Conservation (phyloP, 352 stramenopile species). For the Globisporangium megalacanthum region DNA sequence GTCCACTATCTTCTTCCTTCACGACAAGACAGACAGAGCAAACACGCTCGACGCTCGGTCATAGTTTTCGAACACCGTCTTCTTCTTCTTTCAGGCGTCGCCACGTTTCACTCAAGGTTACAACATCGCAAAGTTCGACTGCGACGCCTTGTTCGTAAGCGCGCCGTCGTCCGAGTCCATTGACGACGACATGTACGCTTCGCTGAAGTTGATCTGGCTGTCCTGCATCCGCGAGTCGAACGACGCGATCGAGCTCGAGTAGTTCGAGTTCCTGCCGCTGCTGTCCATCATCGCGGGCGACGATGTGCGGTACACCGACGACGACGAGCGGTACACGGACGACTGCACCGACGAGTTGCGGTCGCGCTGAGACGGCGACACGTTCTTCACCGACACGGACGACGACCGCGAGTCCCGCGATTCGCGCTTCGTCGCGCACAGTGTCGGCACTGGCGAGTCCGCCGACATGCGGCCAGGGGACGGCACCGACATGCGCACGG, state of each 20-base stretch:
- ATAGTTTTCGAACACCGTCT: too few relatives aligned
- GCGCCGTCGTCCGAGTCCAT: constrained; percentile 27
- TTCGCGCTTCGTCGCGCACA: constrained; percentile 24
- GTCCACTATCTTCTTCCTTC: too few relatives aligned
- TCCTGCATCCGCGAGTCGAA: constrained; percentile 29
- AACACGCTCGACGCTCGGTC: too few relatives aligned
- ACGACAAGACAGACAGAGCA: too few relatives aligned
- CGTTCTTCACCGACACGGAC: constrained; percentile 31
- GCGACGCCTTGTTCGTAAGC: constrained; percentile 23
- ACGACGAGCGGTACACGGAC: background rate
- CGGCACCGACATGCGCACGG: constrained; percentile 10
- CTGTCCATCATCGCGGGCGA: constrained; percentile 40
- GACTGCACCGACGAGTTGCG: constrained; percentile 17
- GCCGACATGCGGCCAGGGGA: constrained; percentile 22
- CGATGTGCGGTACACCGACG: constrained; percentile 25
- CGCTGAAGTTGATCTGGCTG: constrained; percentile 69
- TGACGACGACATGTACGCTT: constrained; percentile 39
- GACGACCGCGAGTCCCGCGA: constrained; percentile 43
- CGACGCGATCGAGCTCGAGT: constrained; percentile 22
- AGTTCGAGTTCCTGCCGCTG: constrained; percentile 15
- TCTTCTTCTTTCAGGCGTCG: background rate
- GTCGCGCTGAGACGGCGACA: constrained; percentile 17
- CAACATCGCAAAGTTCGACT: constrained; percentile 48
- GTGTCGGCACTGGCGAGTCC: constrained; percentile 41
- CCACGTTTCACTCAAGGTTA: constrained; percentile 17